Base-by-base conservation (phyloP, 2,329 filamentous ascomycete genomes). In the Stachybotrys chartarum region DNA sequence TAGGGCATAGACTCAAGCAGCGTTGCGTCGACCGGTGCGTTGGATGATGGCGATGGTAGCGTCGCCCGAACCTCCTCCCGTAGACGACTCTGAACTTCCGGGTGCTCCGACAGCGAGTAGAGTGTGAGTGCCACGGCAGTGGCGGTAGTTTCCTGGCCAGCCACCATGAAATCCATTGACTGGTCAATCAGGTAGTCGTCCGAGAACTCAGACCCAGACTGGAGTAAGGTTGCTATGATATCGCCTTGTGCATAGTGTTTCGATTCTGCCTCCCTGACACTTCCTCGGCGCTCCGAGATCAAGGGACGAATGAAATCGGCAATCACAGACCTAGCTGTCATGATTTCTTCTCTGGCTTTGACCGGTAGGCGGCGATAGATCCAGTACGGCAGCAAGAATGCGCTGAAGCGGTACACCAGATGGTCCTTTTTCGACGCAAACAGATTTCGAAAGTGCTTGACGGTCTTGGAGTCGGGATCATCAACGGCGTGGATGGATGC, bases 361-460 rank as follows among this genome's bases (percentile, higher is more conserved):
- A 54, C 56, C 6, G 56, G 56, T 1, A 58, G 52, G 11, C 56
- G 52, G 30, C 54, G 50, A 31, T 58, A 58, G 45, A 58, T 42
- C 14, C 51, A 58, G 17, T 45, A 58, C 3, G 56, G 56, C 6
- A 58, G 52, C 8, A 49, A 18, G 49, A 58, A 58, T 2, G 56
- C 56, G 3, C 51, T 56, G 8, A 39, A 48, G 32, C 56, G 56
- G 39, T 58, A 58, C 6, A 54, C 42, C 16, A 58, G 45, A 35
- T 58, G 56, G 8, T 47, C 1, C 35, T 53, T 58, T 52, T 58
- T 58, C 17, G 35, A 56, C 3, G 56, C 56, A 49, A 58, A 58
- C 48, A 58, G 54, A 18, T 58, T 58, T 44, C 56, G 52, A 32
- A 58, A 58, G 42, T 58, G 56, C 54, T 56, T 58, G 11, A 58